These are phyloP conservation scores for Scalesia atractyloides DNA, from an alignment of 129 eudicot species.

Conservation along the genomic window DNA sequence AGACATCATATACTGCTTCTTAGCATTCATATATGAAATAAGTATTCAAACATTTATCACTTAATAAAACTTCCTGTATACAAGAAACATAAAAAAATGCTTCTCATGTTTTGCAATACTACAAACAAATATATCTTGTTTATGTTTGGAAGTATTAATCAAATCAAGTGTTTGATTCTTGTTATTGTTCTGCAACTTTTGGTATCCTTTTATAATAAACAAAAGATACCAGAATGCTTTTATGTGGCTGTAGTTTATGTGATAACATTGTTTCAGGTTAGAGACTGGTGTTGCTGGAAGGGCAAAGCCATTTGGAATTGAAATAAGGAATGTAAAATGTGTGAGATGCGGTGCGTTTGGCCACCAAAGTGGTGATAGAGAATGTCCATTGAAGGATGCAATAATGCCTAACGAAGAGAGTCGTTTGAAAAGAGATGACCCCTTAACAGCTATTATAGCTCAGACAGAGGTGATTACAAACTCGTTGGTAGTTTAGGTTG, in stretches of 20 bases:
- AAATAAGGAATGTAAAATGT: slow-evolving; percentile 97
- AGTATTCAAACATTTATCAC: background rate
- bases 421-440: slow-evolving; percentile 93
- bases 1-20: background rate
- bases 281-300: slow-evolving; percentile 88
- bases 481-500: background rate
- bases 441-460: slow-evolving; percentile 89
- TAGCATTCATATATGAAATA: slow-evolving; percentile 4
- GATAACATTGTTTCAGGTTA: slow-evolving; percentile 52
- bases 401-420: slow-evolving; percentile 97
- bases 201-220: background rate
- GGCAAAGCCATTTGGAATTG: slow-evolving; percentile 89
- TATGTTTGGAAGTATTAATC: background rate
- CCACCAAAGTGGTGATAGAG: slow-evolving; percentile 98
- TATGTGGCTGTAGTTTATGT: background rate
- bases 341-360: slow-evolving; percentile 91
- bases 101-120: background rate
- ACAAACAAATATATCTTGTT: background rate
- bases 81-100: background rate
- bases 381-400: slow-evolving; percentile 90
- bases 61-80: background rate
- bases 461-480: slow-evolving; percentile 75
- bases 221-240: background rate
- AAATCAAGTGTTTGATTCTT: background rate
- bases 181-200: background rate